Conservation (phyloP, 2,329 filamentous ascomycete species). For the Cladophialophora exuberans region DNA sequence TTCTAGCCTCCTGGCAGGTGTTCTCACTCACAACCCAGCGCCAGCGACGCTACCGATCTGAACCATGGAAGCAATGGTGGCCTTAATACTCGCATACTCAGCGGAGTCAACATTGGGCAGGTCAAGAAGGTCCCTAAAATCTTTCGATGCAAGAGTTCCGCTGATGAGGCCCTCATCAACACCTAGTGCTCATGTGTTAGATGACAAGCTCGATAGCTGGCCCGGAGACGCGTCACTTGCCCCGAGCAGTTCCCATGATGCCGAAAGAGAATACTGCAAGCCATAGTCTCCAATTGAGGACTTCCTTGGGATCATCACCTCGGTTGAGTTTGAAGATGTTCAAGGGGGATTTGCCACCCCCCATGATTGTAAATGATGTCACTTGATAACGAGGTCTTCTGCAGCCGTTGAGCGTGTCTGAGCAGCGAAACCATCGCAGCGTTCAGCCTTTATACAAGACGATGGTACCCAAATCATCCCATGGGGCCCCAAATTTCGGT, state of each 20-base stretch:
- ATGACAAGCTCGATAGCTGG: too few relatives aligned
- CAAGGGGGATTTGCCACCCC: slow-evolving; percentile 36
- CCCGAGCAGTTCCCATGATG: slow-evolving; percentile 30
- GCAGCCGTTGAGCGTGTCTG: too few relatives aligned
- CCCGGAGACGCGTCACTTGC: too few relatives aligned
- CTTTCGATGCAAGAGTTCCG: slow-evolving; percentile 36
- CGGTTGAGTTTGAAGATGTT: slow-evolving; percentile 40
- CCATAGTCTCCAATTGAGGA: slow-evolving; percentile 39
- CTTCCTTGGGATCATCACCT: slow-evolving; percentile 37
- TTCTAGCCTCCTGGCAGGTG: background rate
- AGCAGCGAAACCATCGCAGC: too few relatives aligned
- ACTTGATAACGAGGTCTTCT: too few relatives aligned
- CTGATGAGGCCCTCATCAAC: slow-evolving; percentile 32
- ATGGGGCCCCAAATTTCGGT: too few relatives aligned
- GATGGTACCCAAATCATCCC: too few relatives aligned
- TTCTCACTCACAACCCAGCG: slow-evolving; percentile 32
- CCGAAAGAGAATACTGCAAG: slow-evolving; percentile 32
- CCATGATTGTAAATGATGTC: too few relatives aligned
- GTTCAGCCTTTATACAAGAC: too few relatives aligned
- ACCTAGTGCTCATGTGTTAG: too few relatives aligned
- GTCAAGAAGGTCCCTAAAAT: slow-evolving; percentile 26
- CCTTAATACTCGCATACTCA: slow-evolving; percentile 38
- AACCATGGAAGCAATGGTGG: slow-evolving; percentile 45
- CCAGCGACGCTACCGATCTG: slow-evolving; percentile 44
- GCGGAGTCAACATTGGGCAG: slow-evolving; percentile 27